A percentile compares a stretch with the other conserved stretches of the same genome.
Conservation (phyloP, 2,329 filamentous ascomycete genomes). For the Sarocladium strictum region DNA sequence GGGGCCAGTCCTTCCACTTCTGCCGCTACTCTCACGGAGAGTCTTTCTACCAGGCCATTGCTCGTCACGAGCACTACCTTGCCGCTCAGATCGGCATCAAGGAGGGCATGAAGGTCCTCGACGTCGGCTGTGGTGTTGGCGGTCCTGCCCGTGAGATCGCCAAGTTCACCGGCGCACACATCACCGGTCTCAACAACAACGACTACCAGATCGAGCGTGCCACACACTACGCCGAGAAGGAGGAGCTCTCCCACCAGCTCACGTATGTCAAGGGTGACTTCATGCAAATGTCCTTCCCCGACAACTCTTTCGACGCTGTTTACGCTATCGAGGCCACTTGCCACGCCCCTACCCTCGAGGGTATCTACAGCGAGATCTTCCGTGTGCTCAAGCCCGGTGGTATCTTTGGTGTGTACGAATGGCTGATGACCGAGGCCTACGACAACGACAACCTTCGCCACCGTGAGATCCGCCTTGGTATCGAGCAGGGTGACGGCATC, state of each 20-base stretch:
- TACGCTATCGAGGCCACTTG: slow-evolving; percentile 98
- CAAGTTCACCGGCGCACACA: slow-evolving; percentile 86
- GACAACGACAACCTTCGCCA: slow-evolving; percentile 83
- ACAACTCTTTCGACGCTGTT: slow-evolving; percentile 88
- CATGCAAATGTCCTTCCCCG: slow-evolving; percentile 97
- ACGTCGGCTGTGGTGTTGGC: slow-evolving; percentile 95
- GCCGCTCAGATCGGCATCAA: slow-evolving; percentile 82
- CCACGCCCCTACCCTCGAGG: slow-evolving; percentile 84
- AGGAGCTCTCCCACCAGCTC: slow-evolving; percentile 73
- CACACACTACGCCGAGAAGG: slow-evolving; percentile 75
- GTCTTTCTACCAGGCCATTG: slow-evolving; percentile 83
- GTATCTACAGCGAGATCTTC: slow-evolving; percentile 92
- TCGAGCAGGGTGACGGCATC: slow-evolving; percentile 94
- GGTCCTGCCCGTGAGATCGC: slow-evolving; percentile 93
- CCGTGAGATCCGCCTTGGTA: slow-evolving; percentile 84
- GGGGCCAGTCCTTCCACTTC: slow-evolving; percentile 96
- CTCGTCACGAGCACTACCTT: slow-evolving; percentile 96
- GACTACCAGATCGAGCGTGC: slow-evolving; percentile 97
- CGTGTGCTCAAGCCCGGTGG: slow-evolving; percentile 94
- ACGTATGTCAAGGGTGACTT: slow-evolving; percentile 93
- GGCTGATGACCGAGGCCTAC: slow-evolving; percentile 96
- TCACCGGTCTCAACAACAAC: slow-evolving; percentile 96
- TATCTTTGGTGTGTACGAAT: slow-evolving; percentile 95
- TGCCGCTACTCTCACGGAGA: slow-evolving; percentile 86
- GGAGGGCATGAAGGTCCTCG: slow-evolving; percentile 82